Evolutionary conservation across 306 rosid species (phyloP).

Genomic region (Biancaea sappan): DNA sequence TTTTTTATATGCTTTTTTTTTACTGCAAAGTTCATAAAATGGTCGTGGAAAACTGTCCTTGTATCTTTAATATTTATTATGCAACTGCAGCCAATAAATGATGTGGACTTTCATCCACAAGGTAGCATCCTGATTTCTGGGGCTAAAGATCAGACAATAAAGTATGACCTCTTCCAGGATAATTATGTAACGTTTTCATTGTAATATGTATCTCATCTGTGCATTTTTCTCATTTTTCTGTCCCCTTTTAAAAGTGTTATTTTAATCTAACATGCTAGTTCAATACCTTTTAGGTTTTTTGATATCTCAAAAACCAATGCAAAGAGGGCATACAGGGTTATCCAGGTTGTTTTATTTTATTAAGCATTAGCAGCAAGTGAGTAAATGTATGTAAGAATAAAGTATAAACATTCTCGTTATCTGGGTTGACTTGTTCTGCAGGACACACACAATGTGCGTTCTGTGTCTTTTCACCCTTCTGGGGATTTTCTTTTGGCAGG

Average conservation of each 20-base stretch:
- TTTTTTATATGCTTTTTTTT: constrained; percentile 3
- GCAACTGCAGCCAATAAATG: constrained; percentile 86
- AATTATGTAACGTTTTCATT: constrained; percentile 11
- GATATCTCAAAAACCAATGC: constrained; percentile 84
- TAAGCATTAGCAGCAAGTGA: constrained; percentile 33
- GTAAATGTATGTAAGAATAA: constrained; percentile 18
- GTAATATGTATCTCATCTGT: constrained; percentile 8
- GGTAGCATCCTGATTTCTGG: constrained; percentile 79
- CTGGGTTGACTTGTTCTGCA: constrained; percentile 38
- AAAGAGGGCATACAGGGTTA: constrained; percentile 88
- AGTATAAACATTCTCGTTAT: constrained; percentile 8
- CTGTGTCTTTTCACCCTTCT: constrained; percentile 88
- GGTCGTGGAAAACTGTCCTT: constrained; percentile 6
- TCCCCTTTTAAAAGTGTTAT: constrained; percentile 31
- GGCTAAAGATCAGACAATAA: constrained; percentile 90
- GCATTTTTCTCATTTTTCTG: constrained; percentile 20
- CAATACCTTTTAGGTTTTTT: constrained; percentile 65
- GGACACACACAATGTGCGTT: constrained; percentile 96
- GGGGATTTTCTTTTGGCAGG: constrained; percentile 94
- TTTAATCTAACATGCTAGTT: constrained; percentile 26
- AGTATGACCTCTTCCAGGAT: constrained; percentile 50
- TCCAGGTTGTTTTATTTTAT: constrained; percentile 63
- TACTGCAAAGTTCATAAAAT: constrained; percentile 21
- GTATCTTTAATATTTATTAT: constrained; percentile 22
- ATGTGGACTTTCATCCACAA: constrained; percentile 95